Evolutionary conservation across 1,139 yeast genomes (phyloP).

Genomic region (Sugiyamaella pinicola): DNA sequence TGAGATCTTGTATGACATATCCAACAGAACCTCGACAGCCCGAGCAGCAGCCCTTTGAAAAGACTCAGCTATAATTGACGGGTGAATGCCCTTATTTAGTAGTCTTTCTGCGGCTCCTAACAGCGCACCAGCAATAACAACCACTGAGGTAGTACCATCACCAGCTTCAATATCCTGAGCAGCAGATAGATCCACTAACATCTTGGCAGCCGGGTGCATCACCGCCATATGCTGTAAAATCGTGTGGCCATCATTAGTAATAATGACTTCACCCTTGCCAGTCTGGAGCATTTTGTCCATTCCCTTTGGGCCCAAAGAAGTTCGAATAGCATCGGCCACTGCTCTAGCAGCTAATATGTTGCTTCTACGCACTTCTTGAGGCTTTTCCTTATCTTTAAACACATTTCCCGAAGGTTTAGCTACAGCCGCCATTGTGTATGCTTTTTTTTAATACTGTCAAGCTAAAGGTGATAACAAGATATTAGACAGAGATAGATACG

Average conservation of each 20-base stretch:
- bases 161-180: constrained; percentile 99
- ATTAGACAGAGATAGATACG: neutral
- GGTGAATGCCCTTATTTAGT: constrained; percentile 89
- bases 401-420: constrained; percentile 75
- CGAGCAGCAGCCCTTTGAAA: constrained; percentile 91
- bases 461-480: neutral
- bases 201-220: constrained; percentile 92
- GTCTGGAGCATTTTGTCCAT: constrained; percentile 98
- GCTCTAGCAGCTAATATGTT: constrained; percentile 96
- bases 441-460: neutral
- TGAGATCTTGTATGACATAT: constrained; percentile 78
- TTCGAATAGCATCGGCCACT: constrained; percentile 96
- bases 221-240: constrained; percentile 97
- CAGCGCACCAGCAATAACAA: constrained; percentile 90
- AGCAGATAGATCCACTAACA: constrained; percentile 95
- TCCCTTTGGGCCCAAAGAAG: constrained; percentile 97
- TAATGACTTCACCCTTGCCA: constrained; percentile 86
- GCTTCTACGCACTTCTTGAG: constrained; percentile 92
- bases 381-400: constrained; percentile 93
- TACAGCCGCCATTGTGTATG: constrained; percentile 33
- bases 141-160: constrained; percentile 98
- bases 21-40: constrained; percentile 80
- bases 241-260: constrained; percentile 97
- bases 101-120: constrained; percentile 93
- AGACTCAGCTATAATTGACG: constrained; percentile 90